Evolutionary conservation across 768 basidiomycete genomes (phyloP), one percentile per base, ranked within the genome.

Genomic region (Kockovaella imperatae): DNA sequence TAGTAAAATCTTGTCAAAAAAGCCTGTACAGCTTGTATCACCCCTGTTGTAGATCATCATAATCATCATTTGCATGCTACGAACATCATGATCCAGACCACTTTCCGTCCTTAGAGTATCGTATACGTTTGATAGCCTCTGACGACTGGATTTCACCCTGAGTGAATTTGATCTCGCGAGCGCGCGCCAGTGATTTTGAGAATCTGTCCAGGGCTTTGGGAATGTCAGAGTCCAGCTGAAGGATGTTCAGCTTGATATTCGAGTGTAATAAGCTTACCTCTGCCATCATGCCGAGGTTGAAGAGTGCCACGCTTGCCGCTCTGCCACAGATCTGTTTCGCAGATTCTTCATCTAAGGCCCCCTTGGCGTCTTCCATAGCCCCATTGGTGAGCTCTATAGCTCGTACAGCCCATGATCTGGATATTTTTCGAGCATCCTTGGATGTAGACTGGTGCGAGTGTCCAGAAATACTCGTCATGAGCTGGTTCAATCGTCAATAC

Each of bases 391-490:
- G 38, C 28, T 66, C 57, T 1, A 69, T 50, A 4, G 64, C 52
- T 24, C 57, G 55, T 15, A 66, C 42, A 0, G 67, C 67, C 64
- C 67, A 71, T 17, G 64, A 63, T 44, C 51, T 53, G 8, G 67
- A 57, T 11, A 52, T 46, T 40, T 60, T 68, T 50, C 64, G 59
- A 30, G 62, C 54, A 43, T 62, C 45, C 1, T 49, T 21, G 13
- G 63, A 57, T 0, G 45, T 56, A 2, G 68, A 59, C 15, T 67
- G 54, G 4, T 67, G 47, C 14, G 65, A 53, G 35, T 65, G 59
- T 0, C 64, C 63, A 3, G 69, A 71, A 11, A 71, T 59, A 14
- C 67, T 56, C 39, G 68, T 67, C 63, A 71, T 71, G 15, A 69
- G 53, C 58, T 66, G 54, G 13, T n/a, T n/a, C n/a, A n/a, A n/a